Conservation (phyloP, 1,139 yeast genomes). For the Lodderomyces beijingensis region DNA sequence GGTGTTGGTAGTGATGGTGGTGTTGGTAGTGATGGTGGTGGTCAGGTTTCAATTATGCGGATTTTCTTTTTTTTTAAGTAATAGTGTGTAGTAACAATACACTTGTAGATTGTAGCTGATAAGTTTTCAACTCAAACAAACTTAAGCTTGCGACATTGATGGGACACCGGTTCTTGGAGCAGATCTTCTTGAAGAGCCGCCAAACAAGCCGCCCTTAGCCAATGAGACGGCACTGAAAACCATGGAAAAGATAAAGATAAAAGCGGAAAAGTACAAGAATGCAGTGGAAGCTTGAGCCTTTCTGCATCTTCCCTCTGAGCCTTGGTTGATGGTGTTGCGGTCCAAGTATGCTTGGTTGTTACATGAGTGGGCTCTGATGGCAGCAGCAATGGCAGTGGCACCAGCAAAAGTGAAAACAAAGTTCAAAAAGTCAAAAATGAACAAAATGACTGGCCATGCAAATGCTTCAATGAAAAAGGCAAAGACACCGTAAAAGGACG, state of each 20-base stretch:
- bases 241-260: constrained; percentile 66
- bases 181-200: constrained; percentile 35
- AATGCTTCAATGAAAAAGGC: constrained; percentile 76
- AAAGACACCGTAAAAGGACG: constrained; percentile 70
- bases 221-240: constrained; percentile 58
- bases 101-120: too few species aligned
- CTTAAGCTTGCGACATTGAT: constrained; percentile 77
- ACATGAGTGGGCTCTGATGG: constrained; percentile 84
- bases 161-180: constrained; percentile 81
- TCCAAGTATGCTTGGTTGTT: constrained; percentile 59
- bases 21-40: too few species aligned
- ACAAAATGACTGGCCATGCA: constrained; percentile 82
- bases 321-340: constrained; percentile 67
- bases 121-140: too few species aligned
- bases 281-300: constrained; percentile 90
- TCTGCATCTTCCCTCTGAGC: constrained; percentile 81
- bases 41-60: too few species aligned
- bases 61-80: too few species aligned
- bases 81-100: too few species aligned
- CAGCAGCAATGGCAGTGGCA: constrained; percentile 91
- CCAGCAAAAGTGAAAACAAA: constrained; percentile 90
- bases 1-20: too few species aligned
- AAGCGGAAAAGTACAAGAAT: constrained; percentile 84
- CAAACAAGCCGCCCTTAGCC: constrained; percentile 71
- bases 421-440: constrained; percentile 78